phyloP scores from a whole-genome alignment of 371 early-diverging fungal genomes.

The Fennellomyces sp. region DNA sequence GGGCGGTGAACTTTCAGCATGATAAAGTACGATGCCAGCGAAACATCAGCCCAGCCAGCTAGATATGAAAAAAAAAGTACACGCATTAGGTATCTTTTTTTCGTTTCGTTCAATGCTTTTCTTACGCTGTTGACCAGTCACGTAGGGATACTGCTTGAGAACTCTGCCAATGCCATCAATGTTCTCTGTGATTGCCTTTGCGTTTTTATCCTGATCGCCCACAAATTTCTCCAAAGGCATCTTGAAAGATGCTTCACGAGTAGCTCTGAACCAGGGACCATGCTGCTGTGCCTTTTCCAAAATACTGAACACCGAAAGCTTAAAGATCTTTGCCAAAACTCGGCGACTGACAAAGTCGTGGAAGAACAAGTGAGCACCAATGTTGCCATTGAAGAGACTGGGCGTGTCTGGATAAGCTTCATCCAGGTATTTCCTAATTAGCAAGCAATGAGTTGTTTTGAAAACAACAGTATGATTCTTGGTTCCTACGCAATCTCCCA shows the following conservation, averaged over 20 bases:
- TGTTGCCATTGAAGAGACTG: slow-evolving; percentile 17
- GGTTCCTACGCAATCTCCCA: slow-evolving; percentile 17
- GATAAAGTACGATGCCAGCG: slow-evolving; percentile 15
- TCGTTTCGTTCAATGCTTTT: background rate
- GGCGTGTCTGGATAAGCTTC: slow-evolving; percentile 19
- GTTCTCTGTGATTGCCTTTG: slow-evolving; percentile 8
- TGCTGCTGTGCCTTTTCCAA: background rate
- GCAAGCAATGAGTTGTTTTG: background rate
- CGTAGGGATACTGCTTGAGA: slow-evolving; percentile 14
- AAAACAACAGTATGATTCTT: background rate
- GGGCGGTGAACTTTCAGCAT: slow-evolving; percentile 10
- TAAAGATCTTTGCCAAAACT: slow-evolving; percentile 19
- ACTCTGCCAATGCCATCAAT: slow-evolving; percentile 6
- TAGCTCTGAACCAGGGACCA: slow-evolving; percentile 13
- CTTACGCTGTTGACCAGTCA: slow-evolving; percentile 21
- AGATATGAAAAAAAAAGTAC: background rate
- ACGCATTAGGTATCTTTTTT: background rate
- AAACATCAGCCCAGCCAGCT: slow-evolving; percentile 24
- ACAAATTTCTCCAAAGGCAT: slow-evolving; percentile 19
- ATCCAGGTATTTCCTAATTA: slow-evolving; percentile 15
- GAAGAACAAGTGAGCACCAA: slow-evolving; percentile 19
- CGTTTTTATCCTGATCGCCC: slow-evolving; percentile 13
- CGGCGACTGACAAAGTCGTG: slow-evolving; percentile 13
- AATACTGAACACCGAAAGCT: slow-evolving; percentile 9
- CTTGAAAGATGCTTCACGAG: slow-evolving; percentile 14